Base-by-base conservation (phyloP, 495 filamentous ascomycete genomes). In the Aspergillus indologenus region DNA sequence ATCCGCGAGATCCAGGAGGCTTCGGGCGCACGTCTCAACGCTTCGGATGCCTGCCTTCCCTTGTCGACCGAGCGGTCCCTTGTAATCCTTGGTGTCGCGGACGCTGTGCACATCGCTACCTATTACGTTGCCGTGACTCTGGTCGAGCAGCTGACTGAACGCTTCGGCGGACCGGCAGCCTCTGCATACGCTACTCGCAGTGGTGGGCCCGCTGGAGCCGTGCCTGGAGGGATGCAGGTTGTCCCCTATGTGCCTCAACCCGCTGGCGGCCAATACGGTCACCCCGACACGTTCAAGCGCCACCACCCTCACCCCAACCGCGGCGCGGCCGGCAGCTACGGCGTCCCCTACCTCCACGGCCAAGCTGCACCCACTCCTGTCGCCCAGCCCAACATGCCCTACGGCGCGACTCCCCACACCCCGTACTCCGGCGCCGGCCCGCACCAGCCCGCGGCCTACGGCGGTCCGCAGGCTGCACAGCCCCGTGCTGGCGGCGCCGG, bases 1-100 rank as follows among this genome's bases (percentile, higher is more conserved):
- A 98, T 98, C 72, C 92, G 94, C 53, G 94, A 98, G 78, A 98
- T 98, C 62, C 94, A 98, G 74, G 94, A 98, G 68, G 92, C 91
- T 5, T 98, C 94, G 4, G 94, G 95, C 49, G 92, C 94, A 47
- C 89, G 95, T 56, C 87, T 98, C 21, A 98, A 98, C 72, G 94
- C 95, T 34, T 98, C 94, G 1, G 94, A 97, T 65, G 86, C 90
- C 2, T 96, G 92, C 68, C 84, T 98, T 44, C 94, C 94, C 20
- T 77, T 96, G 44, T 98, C 94, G 11, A 94, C 90, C 45, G 94
- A 98, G 76, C 89, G 94, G 47, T 98, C 95, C 17, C 85, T 98
- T n/a, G 92, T 97, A 54, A 90, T 94, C 48, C 87, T 92, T 69
- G 90, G 90, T 66, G 90, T 94, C 45, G 90, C 90, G 53, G 90